Conservation (phyloP, 176 grass and related monocot species). For the Oryza glaberrima region DNA sequence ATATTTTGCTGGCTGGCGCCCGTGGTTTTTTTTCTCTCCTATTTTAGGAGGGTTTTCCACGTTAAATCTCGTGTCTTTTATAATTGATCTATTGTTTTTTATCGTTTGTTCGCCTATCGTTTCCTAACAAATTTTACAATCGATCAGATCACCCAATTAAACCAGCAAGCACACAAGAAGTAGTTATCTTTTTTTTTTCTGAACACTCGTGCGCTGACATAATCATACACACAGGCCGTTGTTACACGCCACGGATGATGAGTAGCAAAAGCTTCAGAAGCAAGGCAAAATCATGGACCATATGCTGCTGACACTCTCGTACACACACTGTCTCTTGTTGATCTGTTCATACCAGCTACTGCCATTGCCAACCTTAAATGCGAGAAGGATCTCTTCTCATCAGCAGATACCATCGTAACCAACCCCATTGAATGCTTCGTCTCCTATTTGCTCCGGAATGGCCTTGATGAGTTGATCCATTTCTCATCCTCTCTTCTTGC, state of each 20-base stretch:
- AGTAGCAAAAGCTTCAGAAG: background rate
- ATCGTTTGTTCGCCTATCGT: too few species aligned
- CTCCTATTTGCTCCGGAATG: background rate
- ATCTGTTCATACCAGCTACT: background rate
- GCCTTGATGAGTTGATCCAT: conserved; percentile 1
- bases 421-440: background rate
- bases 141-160: background rate
- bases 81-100: too few species aligned
- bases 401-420: background rate
- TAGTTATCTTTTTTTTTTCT: background rate
- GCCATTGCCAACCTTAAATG: conserved; percentile 22
- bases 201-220: conserved; percentile 23
- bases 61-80: too few species aligned
- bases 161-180: background rate
- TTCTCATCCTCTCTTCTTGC: background rate
- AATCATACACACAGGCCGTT: conserved; percentile 19
- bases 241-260: conserved; percentile 35
- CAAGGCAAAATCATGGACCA: conserved; percentile 17
- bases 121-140: background rate
- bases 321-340: too few species aligned
- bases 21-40: too few species aligned
- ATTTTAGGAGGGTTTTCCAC: too few species aligned
- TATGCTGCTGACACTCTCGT: background rate
- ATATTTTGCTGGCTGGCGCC: too few species aligned
- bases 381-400: background rate